Evolutionary conservation across 2,329 filamentous ascomycete genomes (phyloP).

Genomic region (Aspergillus alliaceus): DNA sequence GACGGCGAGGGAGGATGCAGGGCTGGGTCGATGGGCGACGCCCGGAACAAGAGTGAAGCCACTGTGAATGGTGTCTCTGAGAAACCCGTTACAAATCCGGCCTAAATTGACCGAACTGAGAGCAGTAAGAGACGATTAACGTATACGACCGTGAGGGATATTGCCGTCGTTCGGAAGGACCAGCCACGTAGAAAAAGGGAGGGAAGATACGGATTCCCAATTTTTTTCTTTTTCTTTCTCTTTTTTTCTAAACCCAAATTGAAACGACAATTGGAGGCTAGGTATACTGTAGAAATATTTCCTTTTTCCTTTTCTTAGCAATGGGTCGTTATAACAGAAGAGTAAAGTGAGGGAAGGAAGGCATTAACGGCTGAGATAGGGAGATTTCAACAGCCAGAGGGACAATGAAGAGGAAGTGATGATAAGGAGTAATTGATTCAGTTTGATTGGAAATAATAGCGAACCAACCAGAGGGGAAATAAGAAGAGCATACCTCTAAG

Average conservation of each 20-base stretch:
- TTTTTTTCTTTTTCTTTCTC: too few species aligned
- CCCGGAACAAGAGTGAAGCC: conserved; percentile 59
- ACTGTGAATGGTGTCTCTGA: conserved; percentile 58
- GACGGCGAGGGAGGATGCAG: conserved; percentile 51
- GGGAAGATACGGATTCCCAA: conserved; percentile 16
- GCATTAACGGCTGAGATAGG: background rate
- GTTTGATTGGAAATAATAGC: background rate
- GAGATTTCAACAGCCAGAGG: background rate
- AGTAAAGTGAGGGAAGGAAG: background rate
- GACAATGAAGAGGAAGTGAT: background rate
- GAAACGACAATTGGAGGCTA: background rate
- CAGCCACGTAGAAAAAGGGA: conserved; percentile 25
- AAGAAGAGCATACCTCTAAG: background rate
- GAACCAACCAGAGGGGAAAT: background rate
- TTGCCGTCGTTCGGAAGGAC: conserved; percentile 14
- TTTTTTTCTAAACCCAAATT: too few species aligned
- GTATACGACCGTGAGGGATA: conserved; percentile 6
- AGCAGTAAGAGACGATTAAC: conserved; percentile 3
- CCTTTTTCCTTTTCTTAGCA: background rate
- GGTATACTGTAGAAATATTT: background rate
- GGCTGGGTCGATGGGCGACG: conserved; percentile 56
- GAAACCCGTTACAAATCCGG: conserved; percentile 35
- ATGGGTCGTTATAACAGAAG: background rate
- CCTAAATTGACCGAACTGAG: conserved; percentile 32
- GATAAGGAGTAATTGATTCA: background rate